Base-by-base conservation (phyloP, 768 basidiomycete genomes). In the Austroboletus eburneus region DNA sequence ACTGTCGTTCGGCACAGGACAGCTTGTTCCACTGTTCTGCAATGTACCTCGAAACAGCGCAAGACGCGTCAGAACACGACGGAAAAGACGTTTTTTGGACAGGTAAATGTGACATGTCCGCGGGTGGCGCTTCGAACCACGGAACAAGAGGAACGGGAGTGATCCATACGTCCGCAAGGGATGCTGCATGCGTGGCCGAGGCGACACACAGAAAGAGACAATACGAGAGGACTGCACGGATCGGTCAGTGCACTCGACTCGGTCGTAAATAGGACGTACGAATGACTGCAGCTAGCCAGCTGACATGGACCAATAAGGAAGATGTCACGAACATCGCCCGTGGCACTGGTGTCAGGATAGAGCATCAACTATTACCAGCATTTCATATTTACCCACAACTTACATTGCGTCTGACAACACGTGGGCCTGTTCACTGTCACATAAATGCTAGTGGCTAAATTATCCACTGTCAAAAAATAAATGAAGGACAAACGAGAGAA, bases 131-230 rank as follows among this genome's bases (percentile, higher is more conserved):
- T 23, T 52, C 40, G 57, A 83, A 87, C 86, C 86, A 87, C 14
- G 73, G 72, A 17, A 85, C 68, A 13, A 67, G 59, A 49, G 76
- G 75, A 27, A 86, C 62, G 9, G 75, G 70, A 34, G 67, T 67
- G 23, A 41, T 63, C 83, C 83, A 87, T 44, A 87, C 67, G 36
- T 67, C 64, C 9, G 75, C 70, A 50, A 76, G 59, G 9, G 56
- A 52, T 40, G 56, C 54, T 21, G 64, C 58, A 53, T 87, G 83
- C 3, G 71, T 57, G 54, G 76, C 61, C 18, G 74, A 59, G 44
- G 72, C 60, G 46, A 77, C 64, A 55, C 75, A 69, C 21, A 87
- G 66, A 4, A 70, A 57, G 52, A 85, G 68, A 55, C 79, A 80
- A 55, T 87, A 84, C 9, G 70, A 57, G 9, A 81, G 54, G 34